A percentile compares a stretch with the other conserved stretches of the same genome.
Evolutionary conservation across 805 yeast species (phyloP).

Genomic region (Barnettozyma pratensis): DNA sequence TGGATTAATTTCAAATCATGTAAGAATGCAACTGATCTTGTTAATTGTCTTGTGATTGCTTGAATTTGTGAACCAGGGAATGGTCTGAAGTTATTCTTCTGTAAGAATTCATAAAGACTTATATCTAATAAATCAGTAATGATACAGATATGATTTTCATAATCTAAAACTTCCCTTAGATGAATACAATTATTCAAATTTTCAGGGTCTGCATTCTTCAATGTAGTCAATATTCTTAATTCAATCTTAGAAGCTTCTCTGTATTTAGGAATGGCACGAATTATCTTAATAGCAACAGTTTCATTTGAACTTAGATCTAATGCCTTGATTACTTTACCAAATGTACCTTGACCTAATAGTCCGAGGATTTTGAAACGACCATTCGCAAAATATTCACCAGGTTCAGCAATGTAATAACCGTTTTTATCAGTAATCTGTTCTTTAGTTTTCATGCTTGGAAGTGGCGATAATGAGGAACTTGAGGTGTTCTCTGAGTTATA

Average conservation of each 20-base stretch:
- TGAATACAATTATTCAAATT: slow-evolving; percentile 77
- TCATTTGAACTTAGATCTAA: slow-evolving; percentile 53
- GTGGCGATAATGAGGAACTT: slow-evolving; percentile 18
- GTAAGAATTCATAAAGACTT: slow-evolving; percentile 86
- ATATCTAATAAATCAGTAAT: slow-evolving; percentile 85
- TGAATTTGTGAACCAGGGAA: slow-evolving; percentile 94
- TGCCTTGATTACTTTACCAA: slow-evolving; percentile 87
- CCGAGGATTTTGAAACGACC: slow-evolving; percentile 59
- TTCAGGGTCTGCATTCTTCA: slow-evolving; percentile 60
- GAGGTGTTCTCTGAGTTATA: slow-evolving; percentile 5
- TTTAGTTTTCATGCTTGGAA: slow-evolving; percentile 9
- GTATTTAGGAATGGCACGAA: slow-evolving; percentile 87
- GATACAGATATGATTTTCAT: slow-evolving; percentile 87
- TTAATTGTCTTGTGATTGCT: slow-evolving; percentile 78
- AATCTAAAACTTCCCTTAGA: slow-evolving; percentile 85
- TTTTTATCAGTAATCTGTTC: slow-evolving; percentile 31
- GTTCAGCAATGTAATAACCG: slow-evolving; percentile 65
- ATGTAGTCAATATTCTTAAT: slow-evolving; percentile 70
- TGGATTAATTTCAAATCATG: slow-evolving; percentile 90
- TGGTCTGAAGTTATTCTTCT: slow-evolving; percentile 75
- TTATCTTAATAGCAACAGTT: slow-evolving; percentile 83
- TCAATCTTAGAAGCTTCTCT: slow-evolving; percentile 95
- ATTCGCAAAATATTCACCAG: slow-evolving; percentile 63
- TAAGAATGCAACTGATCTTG: slow-evolving; percentile 79
- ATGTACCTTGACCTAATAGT: slow-evolving; percentile 86